Evolutionary conservation across 23 red algal species (phyloP).

Genomic region (Gracilaria domingensis): DNA sequence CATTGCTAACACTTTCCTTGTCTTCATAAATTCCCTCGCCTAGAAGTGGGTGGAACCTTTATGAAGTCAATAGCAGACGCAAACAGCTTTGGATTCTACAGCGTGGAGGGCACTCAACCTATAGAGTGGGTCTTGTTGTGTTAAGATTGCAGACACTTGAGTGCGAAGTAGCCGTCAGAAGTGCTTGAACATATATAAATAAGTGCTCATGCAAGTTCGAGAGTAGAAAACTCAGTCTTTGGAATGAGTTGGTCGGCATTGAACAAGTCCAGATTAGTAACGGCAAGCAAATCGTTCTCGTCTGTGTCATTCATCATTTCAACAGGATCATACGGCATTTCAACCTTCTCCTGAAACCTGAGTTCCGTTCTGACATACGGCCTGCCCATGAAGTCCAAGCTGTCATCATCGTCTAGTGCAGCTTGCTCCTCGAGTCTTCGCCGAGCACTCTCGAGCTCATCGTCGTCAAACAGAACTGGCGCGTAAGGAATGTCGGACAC

Average conservation of each 20-base stretch:
- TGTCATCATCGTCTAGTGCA: conserved; percentile 14
- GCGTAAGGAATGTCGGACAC: conserved; percentile 3
- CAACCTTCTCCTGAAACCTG: conserved; percentile 17
- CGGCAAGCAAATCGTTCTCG: not conserved
- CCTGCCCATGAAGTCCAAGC: conserved; percentile 14
- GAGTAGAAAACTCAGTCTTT: conserved; percentile 17
- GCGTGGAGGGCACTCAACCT: too few relatives aligned
- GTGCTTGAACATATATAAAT: not conserved
- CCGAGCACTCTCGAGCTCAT: conserved; percentile 13
- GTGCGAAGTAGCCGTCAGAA: not conserved
- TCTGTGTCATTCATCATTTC: conserved; percentile 27
- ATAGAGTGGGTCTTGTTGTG: too few relatives aligned
- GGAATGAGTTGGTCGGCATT: conserved; percentile 31
- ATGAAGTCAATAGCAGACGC: too few relatives aligned
- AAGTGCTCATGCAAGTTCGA: not conserved
- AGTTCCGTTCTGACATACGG: conserved; percentile 22
- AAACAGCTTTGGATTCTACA: too few relatives aligned
- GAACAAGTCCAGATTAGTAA: conserved; percentile 23
- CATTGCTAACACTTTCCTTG: too few relatives aligned
- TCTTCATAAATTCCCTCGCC: too few relatives aligned
- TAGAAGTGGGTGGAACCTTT: too few relatives aligned
- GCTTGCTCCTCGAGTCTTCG: conserved; percentile 17
- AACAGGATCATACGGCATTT: conserved; percentile 8
- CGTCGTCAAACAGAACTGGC: conserved; percentile 32
- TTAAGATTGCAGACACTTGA: not conserved